Conservation (phyloP, 2,329 filamentous ascomycete species). For the Sclerotinia borealis region DNA sequence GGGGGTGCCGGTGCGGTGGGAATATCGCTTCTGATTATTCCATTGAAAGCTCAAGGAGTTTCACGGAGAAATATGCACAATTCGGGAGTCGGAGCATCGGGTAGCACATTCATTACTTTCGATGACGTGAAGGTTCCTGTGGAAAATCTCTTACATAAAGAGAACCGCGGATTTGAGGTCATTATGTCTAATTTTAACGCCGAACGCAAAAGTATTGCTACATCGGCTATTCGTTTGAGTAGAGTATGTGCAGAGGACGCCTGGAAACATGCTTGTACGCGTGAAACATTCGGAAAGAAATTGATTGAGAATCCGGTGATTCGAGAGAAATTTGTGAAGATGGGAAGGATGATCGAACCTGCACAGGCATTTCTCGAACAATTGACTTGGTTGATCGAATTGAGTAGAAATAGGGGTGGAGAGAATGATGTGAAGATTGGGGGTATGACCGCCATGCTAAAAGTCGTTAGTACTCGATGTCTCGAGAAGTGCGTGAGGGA, state of each 20-base stretch:
- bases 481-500: slow-evolving; percentile 48
- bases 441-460: slow-evolving; percentile 45
- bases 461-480: slow-evolving; percentile 46
- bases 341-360: slow-evolving; percentile 54
- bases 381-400: slow-evolving; percentile 40
- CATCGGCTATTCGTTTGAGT: slow-evolving; percentile 50
- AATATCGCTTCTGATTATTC: slow-evolving; percentile 53
- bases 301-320: slow-evolving; percentile 55
- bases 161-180: slow-evolving; percentile 50
- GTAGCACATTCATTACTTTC: slow-evolving; percentile 48
- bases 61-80: slow-evolving; percentile 52
- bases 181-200: slow-evolving; percentile 57
- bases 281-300: slow-evolving; percentile 53
- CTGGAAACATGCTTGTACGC: slow-evolving; percentile 43
- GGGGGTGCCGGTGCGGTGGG: slow-evolving; percentile 47
- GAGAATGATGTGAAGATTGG: slow-evolving; percentile 39
- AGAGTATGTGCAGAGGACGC: slow-evolving; percentile 50
- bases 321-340: slow-evolving; percentile 51
- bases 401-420: slow-evolving; percentile 17
- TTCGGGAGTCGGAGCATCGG: slow-evolving; percentile 59
- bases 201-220: slow-evolving; percentile 53
- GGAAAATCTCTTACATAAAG: slow-evolving; percentile 46
- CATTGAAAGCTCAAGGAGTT: slow-evolving; percentile 44
- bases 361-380: slow-evolving; percentile 58
- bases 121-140: slow-evolving; percentile 50